These are phyloP conservation scores for Ceratopteris richardii DNA, from an alignment of 75 land plant species.

Conservation along the genomic window DNA sequence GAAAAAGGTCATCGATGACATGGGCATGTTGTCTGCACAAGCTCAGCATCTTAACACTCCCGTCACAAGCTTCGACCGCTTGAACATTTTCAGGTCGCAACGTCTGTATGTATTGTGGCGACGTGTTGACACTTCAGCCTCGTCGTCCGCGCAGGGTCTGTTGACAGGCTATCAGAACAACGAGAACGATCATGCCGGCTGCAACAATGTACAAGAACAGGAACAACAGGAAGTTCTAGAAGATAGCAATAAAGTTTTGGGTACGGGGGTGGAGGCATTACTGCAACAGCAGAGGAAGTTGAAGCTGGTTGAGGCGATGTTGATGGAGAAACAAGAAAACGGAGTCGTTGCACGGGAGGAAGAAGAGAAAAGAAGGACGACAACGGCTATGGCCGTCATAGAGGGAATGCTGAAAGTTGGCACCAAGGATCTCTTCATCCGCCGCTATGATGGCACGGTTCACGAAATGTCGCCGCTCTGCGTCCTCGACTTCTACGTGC, in stretches of 20 bases:
- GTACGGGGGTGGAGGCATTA: no score
- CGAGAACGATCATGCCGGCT: no score
- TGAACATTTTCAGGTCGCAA: conserved; percentile 12
- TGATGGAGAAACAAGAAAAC: neutral
- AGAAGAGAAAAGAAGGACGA: no score
- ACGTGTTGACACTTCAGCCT: no score
- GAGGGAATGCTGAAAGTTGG: conserved; percentile 39
- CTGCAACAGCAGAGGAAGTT: no score
- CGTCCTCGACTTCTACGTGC: conserved; percentile 43
- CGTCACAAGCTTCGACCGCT: conserved; percentile 27
- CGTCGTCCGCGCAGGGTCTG: no score
- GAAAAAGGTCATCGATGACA: conserved; percentile 15
- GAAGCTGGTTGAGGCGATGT: no score
- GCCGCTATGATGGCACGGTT: conserved; percentile 15
- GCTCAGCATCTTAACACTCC: conserved; percentile 24
- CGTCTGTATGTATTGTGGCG: conserved; percentile 20
- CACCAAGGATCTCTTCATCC: conserved; percentile 29
- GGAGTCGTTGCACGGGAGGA: neutral
- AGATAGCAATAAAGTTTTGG: no score
- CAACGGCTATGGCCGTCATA: conserved; percentile 6
- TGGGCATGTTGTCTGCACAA: conserved; percentile 24
- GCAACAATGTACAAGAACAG: no score
- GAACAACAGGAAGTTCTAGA: no score
- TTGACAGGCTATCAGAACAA: no score
- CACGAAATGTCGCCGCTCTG: conserved; percentile 30